A percentile compares a stretch with the other conserved stretches of the same genome.
phyloP scores from a whole-genome alignment of 768 basidiomycete genomes.

The Boletus insuetus region DNA sequence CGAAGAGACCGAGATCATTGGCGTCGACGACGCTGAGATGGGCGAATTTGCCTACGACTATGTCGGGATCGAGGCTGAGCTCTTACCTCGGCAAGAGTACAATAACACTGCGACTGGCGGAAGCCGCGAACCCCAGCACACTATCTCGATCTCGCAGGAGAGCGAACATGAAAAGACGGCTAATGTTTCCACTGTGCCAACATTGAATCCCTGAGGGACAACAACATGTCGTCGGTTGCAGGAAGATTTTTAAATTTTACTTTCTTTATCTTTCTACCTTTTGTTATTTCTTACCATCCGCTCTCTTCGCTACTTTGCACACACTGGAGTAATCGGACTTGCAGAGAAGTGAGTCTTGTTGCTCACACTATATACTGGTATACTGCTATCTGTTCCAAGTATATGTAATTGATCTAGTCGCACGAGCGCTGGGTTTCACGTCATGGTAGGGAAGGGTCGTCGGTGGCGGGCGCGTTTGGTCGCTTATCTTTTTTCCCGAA shows the following conservation, averaged over 20 bases:
- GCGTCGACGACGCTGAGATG: constrained; percentile 88
- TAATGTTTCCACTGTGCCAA: constrained; percentile 1
- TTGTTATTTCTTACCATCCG: neutral
- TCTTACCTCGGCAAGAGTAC: constrained; percentile 34
- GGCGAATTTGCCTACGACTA: constrained; percentile 91
- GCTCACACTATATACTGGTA: no score
- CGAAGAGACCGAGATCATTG: constrained; percentile 71
- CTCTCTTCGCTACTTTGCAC: no score
- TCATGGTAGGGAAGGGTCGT: no score
- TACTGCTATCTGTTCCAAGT: no score
- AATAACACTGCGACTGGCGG: constrained; percentile 27
- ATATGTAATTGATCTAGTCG: no score
- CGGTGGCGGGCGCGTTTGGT: no score
- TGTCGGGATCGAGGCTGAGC: constrained; percentile 65
- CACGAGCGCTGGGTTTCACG: no score
- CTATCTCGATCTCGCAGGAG: constrained; percentile 22
- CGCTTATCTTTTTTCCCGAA: no score
- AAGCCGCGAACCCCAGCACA: constrained; percentile 37
- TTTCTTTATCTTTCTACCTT: no score
- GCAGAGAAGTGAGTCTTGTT: no score
- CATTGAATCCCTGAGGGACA: neutral
- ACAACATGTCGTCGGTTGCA: neutral
- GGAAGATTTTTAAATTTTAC: neutral
- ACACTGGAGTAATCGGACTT: no score
- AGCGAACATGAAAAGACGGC: constrained; percentile 28